These are phyloP conservation scores for Brassica incana DNA, from an alignment of 345 rosid species.

Conservation along the genomic window DNA sequence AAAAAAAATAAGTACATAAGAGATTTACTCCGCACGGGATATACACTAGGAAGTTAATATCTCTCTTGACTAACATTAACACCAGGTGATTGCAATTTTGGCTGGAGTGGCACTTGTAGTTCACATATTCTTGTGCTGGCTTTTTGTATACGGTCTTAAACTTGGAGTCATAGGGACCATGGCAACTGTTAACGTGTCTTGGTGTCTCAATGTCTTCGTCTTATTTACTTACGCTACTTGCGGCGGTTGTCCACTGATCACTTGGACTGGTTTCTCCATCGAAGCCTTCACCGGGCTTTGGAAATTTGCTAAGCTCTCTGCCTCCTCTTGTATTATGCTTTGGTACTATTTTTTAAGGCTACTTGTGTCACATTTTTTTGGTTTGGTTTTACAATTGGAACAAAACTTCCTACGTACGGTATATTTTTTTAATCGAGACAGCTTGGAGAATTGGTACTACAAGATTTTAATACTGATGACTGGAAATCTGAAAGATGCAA, in stretches of 20 bases:
- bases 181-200: background rate
- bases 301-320: background rate
- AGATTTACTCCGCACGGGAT: too few relatives aligned
- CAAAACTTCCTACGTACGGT: background rate
- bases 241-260: background rate
- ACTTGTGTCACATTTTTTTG: background rate
- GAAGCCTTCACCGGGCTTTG: background rate
- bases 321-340: background rate
- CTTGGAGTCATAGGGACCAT: background rate
- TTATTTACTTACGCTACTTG: background rate
- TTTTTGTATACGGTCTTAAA: background rate
- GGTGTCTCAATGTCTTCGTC: background rate
- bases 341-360: background rate
- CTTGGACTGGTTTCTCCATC: background rate
- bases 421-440: background rate
- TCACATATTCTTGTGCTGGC: background rate
- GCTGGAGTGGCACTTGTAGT: background rate
- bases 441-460: constrained; percentile 52
- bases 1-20: too few relatives aligned
- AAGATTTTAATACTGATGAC: constrained; percentile 69
- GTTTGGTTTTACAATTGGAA: background rate
- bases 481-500: constrained; percentile 69
- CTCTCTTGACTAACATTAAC: background rate
- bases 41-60: background rate
- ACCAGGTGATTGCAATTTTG: background rate